Percentiles rank a stretch among this genome's conserved stretches.
Conservation (phyloP, 192 early-diverging fungal species). For the Coemansia sp. region DNA sequence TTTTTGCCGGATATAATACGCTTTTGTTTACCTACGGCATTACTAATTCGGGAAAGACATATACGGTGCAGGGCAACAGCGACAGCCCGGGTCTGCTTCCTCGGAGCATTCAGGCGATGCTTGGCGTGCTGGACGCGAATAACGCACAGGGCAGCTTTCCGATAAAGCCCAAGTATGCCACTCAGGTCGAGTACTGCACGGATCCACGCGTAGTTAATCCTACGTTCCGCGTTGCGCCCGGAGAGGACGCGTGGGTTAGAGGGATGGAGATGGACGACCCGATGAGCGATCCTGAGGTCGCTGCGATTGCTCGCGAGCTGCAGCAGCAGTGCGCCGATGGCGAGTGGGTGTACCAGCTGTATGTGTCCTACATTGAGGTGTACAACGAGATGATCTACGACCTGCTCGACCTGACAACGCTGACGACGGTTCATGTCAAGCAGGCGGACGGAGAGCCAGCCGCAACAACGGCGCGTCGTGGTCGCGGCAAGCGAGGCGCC, state of each 20-base stretch:
- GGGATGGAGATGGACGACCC: conserved; percentile 11
- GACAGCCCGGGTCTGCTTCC: conserved; percentile 58
- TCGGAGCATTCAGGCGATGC: conserved; percentile 57
- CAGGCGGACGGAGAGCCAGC: background rate
- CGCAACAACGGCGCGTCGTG: conserved; percentile 4
- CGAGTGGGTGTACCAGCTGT: conserved; percentile 74
- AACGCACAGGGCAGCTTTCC: conserved; percentile 40
- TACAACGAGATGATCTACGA: conserved; percentile 88
- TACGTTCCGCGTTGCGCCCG: conserved; percentile 32
- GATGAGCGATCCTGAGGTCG: conserved; percentile 2
- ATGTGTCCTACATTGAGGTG: conserved; percentile 88
- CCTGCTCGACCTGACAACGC: conserved; percentile 60
- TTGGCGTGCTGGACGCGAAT: conserved; percentile 52
- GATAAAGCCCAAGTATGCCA: conserved; percentile 38
- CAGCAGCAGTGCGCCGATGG: conserved; percentile 3
- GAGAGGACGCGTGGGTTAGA: conserved; percentile 44
- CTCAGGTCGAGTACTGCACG: conserved; percentile 45
- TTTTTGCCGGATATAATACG: conserved; percentile 59
- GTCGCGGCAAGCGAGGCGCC: background rate
- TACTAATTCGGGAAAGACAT: conserved; percentile 71
- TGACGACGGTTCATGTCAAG: conserved; percentile 40
- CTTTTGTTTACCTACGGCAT: conserved; percentile 70
- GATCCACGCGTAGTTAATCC: conserved; percentile 31
- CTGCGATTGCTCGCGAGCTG: conserved; percentile 22
- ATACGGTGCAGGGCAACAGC: conserved; percentile 59